Conservation (phyloP, 2,329 filamentous ascomycete genomes). For the Fusarium sp. region DNA sequence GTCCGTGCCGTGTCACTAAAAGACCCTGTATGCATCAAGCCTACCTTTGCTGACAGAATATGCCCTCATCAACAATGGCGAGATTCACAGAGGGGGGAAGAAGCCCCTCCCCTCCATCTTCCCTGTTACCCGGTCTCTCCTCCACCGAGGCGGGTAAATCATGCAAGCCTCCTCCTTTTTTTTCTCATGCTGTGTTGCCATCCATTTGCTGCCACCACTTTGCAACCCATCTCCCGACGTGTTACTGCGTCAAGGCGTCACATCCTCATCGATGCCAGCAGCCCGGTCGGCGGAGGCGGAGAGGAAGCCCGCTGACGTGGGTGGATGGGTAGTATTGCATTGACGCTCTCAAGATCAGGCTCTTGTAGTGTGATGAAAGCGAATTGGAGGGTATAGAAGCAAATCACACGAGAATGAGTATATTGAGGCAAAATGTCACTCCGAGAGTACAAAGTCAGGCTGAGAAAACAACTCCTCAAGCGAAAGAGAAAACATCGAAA, state of each 20-base stretch:
- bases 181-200: neutral
- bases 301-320: neutral
- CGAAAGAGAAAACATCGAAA: no score
- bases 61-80: neutral
- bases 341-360: neutral
- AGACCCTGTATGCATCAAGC: neutral
- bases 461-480: neutral
- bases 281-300: neutral
- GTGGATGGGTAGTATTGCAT: neutral
- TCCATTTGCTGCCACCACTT: neutral
- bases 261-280: neutral
- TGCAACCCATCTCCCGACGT: slow-evolving; percentile 25
- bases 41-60: neutral
- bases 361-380: neutral
- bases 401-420: neutral
- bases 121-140: slow-evolving; percentile 23
- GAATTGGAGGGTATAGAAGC: neutral
- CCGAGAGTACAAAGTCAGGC: neutral
- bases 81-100: neutral
- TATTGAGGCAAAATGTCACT: neutral
- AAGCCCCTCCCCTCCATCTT: slow-evolving; percentile 22
- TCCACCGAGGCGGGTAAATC: slow-evolving; percentile 30
- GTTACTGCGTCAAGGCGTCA: slow-evolving; percentile 8
- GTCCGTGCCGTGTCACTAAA: neutral
- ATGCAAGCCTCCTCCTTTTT: slow-evolving; percentile 28